A percentile compares a stretch with the other conserved stretches of the same genome.
These are phyloP conservation scores for Phyllosticta paracitricarpa DNA, from an alignment of 2,329 filamentous ascomycete genomes.

Conservation along the genomic window DNA sequence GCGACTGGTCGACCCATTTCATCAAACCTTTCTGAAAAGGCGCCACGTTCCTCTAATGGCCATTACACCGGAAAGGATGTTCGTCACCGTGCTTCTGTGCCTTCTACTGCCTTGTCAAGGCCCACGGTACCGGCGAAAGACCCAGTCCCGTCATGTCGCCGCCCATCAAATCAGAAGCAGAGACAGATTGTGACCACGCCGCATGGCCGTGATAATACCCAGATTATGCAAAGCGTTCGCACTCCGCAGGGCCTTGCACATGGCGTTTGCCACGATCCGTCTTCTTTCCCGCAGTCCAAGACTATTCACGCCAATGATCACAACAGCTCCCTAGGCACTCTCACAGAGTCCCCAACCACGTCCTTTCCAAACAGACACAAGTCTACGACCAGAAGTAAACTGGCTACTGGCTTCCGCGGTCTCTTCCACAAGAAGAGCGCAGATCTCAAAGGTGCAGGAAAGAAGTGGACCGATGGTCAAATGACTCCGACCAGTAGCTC, in stretches of 20 bases:
- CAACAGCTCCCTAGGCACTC: not conserved
- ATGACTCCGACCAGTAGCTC: not conserved
- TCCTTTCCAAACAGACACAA: not conserved
- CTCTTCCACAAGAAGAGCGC: slow-evolving; percentile 3
- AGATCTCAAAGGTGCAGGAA: not conserved
- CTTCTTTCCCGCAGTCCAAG: not conserved
- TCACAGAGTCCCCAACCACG: not conserved
- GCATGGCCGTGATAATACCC: not conserved
- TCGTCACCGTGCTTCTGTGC: not conserved
- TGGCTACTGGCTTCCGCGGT: slow-evolving; percentile 6
- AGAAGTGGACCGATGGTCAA: not conserved
- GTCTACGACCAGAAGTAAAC: slow-evolving; percentile 1
- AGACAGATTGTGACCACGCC: not conserved
- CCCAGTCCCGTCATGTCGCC: not conserved
- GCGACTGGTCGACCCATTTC: not conserved
- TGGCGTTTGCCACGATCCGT: not conserved
- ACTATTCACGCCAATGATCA: not conserved
- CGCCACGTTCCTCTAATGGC: not conserved
- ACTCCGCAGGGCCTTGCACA: slow-evolving; percentile 1
- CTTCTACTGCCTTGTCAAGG: not conserved
- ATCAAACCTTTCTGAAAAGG: not conserved
- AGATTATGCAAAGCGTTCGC: not conserved
- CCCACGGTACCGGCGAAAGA: slow-evolving; percentile 5
- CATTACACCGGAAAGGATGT: not conserved
- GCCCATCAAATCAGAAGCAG: not conserved